Conservation (phyloP, 345 rosid genomes). For the Noccaea bulbosa region DNA sequence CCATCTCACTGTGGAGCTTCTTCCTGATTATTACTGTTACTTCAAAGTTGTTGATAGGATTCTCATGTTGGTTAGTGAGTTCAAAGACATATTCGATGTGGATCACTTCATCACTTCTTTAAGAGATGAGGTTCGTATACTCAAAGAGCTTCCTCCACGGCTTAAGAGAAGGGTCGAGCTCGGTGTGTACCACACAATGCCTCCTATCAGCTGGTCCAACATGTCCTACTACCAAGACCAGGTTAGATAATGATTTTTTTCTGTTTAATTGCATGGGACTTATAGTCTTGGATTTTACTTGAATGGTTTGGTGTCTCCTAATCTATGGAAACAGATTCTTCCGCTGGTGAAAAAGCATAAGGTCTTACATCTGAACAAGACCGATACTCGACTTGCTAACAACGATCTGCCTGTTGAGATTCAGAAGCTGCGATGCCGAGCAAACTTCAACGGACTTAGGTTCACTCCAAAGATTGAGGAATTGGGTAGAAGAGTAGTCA, state of each 20-base stretch:
- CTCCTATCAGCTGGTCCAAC: constrained; percentile 91
- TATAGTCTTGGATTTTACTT: neutral
- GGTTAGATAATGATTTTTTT: constrained; percentile 37
- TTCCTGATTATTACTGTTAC: constrained; percentile 3
- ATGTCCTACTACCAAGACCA: constrained; percentile 74
- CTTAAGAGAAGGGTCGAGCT: constrained; percentile 65
- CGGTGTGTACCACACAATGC: constrained; percentile 67
- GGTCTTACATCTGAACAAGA: constrained; percentile 84
- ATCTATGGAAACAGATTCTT: constrained; percentile 68
- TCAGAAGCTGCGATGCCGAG: constrained; percentile 96
- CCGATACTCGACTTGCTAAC: constrained; percentile 92
- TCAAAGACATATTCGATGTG: constrained; percentile 84
- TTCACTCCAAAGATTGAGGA: constrained; percentile 96
- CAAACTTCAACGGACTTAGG: constrained; percentile 79
- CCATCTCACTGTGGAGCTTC: constrained; percentile 3
- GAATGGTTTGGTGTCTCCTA: constrained; percentile 9
- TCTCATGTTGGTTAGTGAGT: constrained; percentile 59
- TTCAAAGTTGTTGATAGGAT: constrained; percentile 19
- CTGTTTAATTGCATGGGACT: neutral
- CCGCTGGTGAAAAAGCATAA: constrained; percentile 85
- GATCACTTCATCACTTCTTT: constrained; percentile 79
- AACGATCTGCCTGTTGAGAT: constrained; percentile 71
- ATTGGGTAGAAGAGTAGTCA: constrained; percentile 77
- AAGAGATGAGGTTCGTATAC: constrained; percentile 84
- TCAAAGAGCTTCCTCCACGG: constrained; percentile 82